Evolutionary conservation across 441 rosid species (phyloP).

Genomic region (Pelargonium australe): DNA sequence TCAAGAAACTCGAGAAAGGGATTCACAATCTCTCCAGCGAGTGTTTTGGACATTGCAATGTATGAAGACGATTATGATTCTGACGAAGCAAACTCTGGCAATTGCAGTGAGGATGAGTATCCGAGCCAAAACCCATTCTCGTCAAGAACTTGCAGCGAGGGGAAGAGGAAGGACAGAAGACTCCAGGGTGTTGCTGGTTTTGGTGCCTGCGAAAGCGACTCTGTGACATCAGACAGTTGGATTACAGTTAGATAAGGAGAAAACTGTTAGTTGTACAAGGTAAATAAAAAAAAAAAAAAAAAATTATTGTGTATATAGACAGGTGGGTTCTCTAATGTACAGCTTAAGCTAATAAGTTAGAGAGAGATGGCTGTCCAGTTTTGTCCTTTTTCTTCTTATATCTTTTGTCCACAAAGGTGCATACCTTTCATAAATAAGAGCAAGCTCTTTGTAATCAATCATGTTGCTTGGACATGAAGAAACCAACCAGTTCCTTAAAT

Average conservation of each 20-base stretch:
- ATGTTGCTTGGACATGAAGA: background rate
- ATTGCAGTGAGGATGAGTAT: background rate
- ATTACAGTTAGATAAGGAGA: slow-evolving; percentile 34
- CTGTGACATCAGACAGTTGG: slow-evolving; percentile 26
- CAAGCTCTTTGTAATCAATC: background rate
- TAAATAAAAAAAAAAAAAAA: no score
- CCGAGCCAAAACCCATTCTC: slow-evolving; percentile 22
- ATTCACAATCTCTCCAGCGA: slow-evolving; percentile 21
- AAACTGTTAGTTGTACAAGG: background rate
- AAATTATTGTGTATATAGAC: no score
- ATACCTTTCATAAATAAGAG: background rate
- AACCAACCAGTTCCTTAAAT: no score
- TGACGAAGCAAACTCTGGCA: slow-evolving; percentile 11
- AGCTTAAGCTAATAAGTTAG: no score
- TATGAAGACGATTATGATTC: slow-evolving; percentile 15
- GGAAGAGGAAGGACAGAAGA: background rate
- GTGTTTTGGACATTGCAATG: slow-evolving; percentile 20
- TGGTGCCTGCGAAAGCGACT: background rate
- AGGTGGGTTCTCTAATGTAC: no score
- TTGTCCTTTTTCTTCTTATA: no score
- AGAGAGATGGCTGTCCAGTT: no score
- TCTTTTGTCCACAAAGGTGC: no score
- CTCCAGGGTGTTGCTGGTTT: background rate
- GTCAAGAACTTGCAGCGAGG: background rate
- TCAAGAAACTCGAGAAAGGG: slow-evolving; percentile 7